These are phyloP conservation scores for Osmanthus fragrans DNA, from an alignment of 257 asterid species.

Conservation along the genomic window DNA sequence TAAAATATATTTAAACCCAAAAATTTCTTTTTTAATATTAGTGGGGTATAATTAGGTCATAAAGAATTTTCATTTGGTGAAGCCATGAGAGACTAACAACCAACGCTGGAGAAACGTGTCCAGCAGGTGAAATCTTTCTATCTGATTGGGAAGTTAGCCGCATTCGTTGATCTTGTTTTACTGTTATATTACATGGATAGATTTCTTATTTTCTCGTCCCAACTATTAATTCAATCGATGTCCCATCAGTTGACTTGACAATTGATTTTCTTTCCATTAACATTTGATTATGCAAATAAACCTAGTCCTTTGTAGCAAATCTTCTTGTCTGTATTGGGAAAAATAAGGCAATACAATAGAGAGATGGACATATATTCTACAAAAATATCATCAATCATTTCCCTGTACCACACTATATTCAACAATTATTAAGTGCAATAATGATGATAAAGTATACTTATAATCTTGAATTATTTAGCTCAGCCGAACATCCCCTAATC, in stretches of 20 bases:
- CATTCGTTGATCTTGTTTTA: slow-evolving; percentile 8
- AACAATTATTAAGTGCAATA: slow-evolving; percentile 10
- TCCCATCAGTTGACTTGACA: slow-evolving; percentile 35
- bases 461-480: neutral
- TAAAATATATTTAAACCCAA: slow-evolving; percentile 23
- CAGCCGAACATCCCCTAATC: too few species aligned
- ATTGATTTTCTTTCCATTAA: slow-evolving; percentile 6
- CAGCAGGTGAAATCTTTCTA: slow-evolving; percentile 21
- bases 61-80: slow-evolving; percentile 37
- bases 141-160: slow-evolving; percentile 31
- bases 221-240: neutral
- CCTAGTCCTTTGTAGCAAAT: neutral
- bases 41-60: slow-evolving; percentile 48
- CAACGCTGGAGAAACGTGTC: slow-evolving; percentile 19
- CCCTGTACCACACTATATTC: slow-evolving; percentile 32
- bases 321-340: slow-evolving; percentile 46
- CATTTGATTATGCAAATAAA: slow-evolving; percentile 14
- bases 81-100: slow-evolving; percentile 44
- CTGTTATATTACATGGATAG: neutral
- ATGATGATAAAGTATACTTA: neutral
- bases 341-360: slow-evolving; percentile 22
- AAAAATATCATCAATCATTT: slow-evolving; percentile 53
- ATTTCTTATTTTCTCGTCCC: neutral
- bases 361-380: slow-evolving; percentile 36
- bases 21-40: slow-evolving; percentile 18